Base-by-base conservation (phyloP, 208 protist genomes). In the Borovskyia barvae region DNA sequence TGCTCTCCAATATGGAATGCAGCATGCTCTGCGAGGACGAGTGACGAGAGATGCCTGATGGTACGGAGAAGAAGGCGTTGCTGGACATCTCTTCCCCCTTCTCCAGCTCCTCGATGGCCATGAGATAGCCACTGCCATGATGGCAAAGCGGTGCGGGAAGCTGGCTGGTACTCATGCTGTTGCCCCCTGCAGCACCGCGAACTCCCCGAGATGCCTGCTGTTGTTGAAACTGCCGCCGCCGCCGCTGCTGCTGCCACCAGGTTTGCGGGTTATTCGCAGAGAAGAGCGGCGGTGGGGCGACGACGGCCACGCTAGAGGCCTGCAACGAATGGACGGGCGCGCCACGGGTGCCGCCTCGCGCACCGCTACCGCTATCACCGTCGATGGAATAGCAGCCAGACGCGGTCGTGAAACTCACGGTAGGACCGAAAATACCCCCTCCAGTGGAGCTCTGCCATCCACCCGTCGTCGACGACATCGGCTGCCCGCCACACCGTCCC, bases 1-100 rank as follows among this genome's bases (percentile, higher is more conserved):
- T 9, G 11, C 12, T n/a, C n/a, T n/a, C n/a, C n/a, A n/a, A n/a
- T n/a, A n/a, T n/a, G n/a, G n/a, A n/a, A n/a, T n/a, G n/a, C n/a
- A n/a, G n/a, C n/a, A n/a, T n/a, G 22, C 46, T 29, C 2, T 30
- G 64, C n/a, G 26, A 0, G 5, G 55, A 70, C 1, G 63, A 70
- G 1, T 29, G 29, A 1, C 26, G 53, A 0, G 63, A 70, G 17
- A 35, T 24, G 26, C 2, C 11, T 14, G 64, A 70, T 14, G 8
- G 53, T 39, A 63, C 28, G 7, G 64, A 70, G 30, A 14, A 28
- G 45, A 70, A 70, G 54, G 64, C 64, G 28, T 36, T 48, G n/a
- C 64, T 70, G 39, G 46, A 17, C n/a, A 39, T 24, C 7, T 36
- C 39, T 6, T 15, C 26, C 14, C 19, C 33, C 5, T 40, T 2